Base-by-base conservation (phyloP, 768 basidiomycete genomes). In the Mycena crocata region DNA sequence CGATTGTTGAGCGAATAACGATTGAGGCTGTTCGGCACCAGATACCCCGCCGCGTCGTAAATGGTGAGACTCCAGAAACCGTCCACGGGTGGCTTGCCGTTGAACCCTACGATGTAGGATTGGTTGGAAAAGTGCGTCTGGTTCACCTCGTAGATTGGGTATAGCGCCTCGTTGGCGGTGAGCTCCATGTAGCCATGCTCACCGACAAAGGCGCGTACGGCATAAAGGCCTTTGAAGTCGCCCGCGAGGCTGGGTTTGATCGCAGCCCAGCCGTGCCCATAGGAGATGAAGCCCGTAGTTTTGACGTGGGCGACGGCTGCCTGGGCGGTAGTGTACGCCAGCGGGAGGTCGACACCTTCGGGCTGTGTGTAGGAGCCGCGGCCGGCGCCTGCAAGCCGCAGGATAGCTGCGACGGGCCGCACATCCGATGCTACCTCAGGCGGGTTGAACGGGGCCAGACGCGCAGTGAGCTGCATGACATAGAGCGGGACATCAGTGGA, bases 11-110 rank as follows among this genome's bases (percentile, higher is more conserved):
- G 26, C 31, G 57, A 34, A 30, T 59, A 66, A 6, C 42, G 2
- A 30, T 60, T 35, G 10, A 59, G 5, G 19, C 10, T 23, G 31
- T 66, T 66, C 10, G 54, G 55, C 31, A 61, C 58, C 10, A 66
- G 42, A 24, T 28, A 66, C 17, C 64, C 65, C 15, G 26, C 40
- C 37, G 15, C 59, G 28, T 50, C 60, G 52, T 67, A 67, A 44
- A 67, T 39, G 45, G 59, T 67, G 52, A 61, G 52, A 26, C 65
- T 61, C 65, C 65, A 67, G 48, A 61, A 67, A 14, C 65, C 65
- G 14, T 14, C 3, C 44, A 56, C 59, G 31, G 35, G 50, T 5
- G 65, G 65, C 58, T 67, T 67, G 13, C 58, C 54, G 55, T 8
- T 28, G 10, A 61, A 61, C 35, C 57, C 21, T n/a, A 60, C 26